A percentile compares a stretch with the other conserved stretches of the same genome.
These are phyloP conservation scores for Clohesyomyces aquaticus DNA, from an alignment of 495 filamentous ascomycete species.

Conservation along the genomic window DNA sequence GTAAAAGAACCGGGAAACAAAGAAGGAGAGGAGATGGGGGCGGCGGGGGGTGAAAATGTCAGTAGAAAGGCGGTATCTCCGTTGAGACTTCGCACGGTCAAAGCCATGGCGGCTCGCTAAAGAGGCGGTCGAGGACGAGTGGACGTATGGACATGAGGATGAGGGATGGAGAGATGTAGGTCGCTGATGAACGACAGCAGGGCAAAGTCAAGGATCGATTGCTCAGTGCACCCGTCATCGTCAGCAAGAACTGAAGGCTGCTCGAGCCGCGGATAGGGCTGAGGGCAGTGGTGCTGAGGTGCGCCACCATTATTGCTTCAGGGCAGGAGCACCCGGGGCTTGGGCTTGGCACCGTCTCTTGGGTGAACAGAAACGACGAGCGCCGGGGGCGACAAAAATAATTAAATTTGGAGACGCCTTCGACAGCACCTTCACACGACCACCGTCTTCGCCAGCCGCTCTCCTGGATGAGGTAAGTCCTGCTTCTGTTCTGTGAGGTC, in stretches of 20 bases:
- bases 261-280: neutral
- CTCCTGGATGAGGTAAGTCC: conserved; percentile 1
- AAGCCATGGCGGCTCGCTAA: conserved; percentile 56
- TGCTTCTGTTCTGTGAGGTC: no score
- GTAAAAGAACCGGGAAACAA: conserved; percentile 58
- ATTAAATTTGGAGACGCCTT: no score
- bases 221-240: no score
- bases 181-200: no score
- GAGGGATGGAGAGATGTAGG: conserved; percentile 1
- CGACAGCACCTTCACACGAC: no score
- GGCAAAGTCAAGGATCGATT: no score
- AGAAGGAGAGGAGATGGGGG: conserved; percentile 45
- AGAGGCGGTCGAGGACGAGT: conserved; percentile 5
- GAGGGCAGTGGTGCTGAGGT: neutral
- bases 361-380: conserved; percentile 32
- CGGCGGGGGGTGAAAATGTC: conserved; percentile 58
- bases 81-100: conserved; percentile 69
- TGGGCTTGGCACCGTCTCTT: neutral
- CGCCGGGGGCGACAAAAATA: conserved; percentile 3
- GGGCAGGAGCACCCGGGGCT: conserved; percentile 23
- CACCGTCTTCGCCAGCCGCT: neutral
- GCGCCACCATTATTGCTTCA: conserved; percentile 26
- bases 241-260: neutral
- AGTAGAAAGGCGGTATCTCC: conserved; percentile 72
- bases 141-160: conserved; percentile 13